A percentile compares a stretch with the other conserved stretches of the same genome.
phyloP scores from a whole-genome alignment of 148 eudicot species.

The Amaranthus hypochondriacus region DNA sequence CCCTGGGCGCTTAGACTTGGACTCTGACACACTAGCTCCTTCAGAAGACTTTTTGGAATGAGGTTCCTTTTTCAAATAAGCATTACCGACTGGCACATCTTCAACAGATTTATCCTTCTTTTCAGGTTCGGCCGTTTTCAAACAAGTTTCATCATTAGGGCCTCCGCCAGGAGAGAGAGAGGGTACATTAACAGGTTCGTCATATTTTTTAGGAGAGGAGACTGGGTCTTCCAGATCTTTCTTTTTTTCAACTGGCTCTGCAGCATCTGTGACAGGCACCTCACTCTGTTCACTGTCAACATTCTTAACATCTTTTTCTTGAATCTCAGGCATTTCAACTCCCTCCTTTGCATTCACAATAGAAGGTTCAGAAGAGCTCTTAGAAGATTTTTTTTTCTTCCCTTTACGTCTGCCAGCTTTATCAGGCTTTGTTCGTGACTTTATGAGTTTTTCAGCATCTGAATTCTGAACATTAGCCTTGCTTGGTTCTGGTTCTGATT shows the following conservation, averaged over 20 bases:
- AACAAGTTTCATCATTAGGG: conserved; percentile 36
- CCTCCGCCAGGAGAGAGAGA: conserved; percentile 42
- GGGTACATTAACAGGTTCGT: conserved; percentile 38
- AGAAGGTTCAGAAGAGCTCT: conserved; percentile 36
- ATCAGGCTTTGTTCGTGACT: conserved; percentile 38
- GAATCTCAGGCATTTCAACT: conserved; percentile 23
- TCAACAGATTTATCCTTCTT: conserved; percentile 43
- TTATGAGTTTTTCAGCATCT: conserved; percentile 28
- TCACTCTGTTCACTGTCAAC: conserved; percentile 22
- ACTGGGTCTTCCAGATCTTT: conserved; percentile 25
- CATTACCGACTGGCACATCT: conserved; percentile 29
- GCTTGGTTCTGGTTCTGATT: conserved; percentile 17
- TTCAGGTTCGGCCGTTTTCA: conserved; percentile 24
- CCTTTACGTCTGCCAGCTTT: conserved; percentile 37
- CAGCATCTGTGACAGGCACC: conserved; percentile 31
- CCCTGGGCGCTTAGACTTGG: conserved; percentile 28
- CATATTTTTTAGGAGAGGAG: conserved; percentile 37
- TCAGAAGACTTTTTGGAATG: conserved; percentile 37
- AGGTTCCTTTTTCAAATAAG: conserved; percentile 30
- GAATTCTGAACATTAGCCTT: conserved; percentile 35
- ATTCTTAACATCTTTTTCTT: conserved; percentile 33
- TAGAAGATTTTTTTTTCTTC: conserved; percentile 31
- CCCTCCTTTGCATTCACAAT: conserved; percentile 32
- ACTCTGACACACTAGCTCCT: conserved; percentile 34
- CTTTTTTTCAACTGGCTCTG: conserved; percentile 30